These are phyloP conservation scores for Penicillium egyptiacum DNA, from an alignment of 495 filamentous ascomycete genomes.

Conservation along the genomic window DNA sequence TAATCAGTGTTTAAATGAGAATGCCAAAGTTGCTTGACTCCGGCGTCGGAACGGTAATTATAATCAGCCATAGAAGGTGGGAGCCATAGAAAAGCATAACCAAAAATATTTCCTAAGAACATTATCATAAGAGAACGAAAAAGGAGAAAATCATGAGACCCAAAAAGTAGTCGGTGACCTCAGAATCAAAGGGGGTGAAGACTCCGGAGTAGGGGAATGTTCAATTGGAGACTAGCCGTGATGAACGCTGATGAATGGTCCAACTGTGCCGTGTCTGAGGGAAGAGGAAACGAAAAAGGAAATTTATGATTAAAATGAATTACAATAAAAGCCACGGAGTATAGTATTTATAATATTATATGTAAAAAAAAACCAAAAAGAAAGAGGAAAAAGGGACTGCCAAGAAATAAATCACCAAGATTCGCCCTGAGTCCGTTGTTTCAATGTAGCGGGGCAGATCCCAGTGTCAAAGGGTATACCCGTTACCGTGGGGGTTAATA, in stretches of 20 bases:
- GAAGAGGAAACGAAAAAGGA: constrained; percentile 8
- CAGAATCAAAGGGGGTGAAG: constrained; percentile 15
- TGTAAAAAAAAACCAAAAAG: constrained; percentile 5
- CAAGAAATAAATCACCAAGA: constrained; percentile 41
- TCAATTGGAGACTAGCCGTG: constrained; percentile 16
- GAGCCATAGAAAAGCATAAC: neutral
- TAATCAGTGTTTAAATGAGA: constrained; percentile 16
- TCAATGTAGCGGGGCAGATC: constrained; percentile 45
- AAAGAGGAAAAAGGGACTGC: constrained; percentile 26
- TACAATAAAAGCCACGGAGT: constrained; percentile 11
- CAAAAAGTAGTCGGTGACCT: constrained; percentile 30
- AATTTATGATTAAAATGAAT: constrained; percentile 17
- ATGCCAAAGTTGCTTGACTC: constrained; percentile 23
- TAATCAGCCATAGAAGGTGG: neutral
- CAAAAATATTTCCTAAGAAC: neutral
- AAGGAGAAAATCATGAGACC: constrained; percentile 22
- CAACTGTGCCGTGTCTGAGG: constrained; percentile 33
- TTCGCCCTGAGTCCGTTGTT: constrained; percentile 37
- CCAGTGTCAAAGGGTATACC: constrained; percentile 45
- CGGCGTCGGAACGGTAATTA: constrained; percentile 28
- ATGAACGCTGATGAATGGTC: constrained; percentile 18
- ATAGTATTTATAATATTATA: too few relatives aligned
- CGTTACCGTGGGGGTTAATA: constrained; percentile 31
- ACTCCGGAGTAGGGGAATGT: constrained; percentile 31
- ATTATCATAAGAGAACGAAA: constrained; percentile 1